Conservation (phyloP, 495 filamentous ascomycete species). For the Xylaria bambusicola region DNA sequence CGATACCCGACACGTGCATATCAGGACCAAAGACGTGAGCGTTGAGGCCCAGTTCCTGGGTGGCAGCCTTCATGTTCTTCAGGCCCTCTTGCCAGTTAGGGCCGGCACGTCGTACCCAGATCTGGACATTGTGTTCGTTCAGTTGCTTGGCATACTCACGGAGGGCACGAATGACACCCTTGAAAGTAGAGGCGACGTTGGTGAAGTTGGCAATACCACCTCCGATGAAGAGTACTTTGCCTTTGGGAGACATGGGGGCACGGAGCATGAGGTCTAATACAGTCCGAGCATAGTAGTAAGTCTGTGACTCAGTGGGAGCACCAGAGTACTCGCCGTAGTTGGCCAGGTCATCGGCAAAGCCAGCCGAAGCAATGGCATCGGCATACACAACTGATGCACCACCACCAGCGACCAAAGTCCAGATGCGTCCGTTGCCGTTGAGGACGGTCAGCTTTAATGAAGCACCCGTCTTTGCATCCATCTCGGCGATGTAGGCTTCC, state of each 20-base stretch:
- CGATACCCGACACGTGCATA: conserved; percentile 77
- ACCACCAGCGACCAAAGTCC: conserved; percentile 98
- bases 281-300: conserved; percentile 95
- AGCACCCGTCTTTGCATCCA: conserved; percentile 98
- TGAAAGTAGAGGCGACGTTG: conserved; percentile 95
- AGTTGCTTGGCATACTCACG: conserved; percentile 85
- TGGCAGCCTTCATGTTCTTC: conserved; percentile 98
- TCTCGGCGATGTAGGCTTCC: conserved; percentile 96
- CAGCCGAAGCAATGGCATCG: conserved; percentile 95
- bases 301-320: conserved; percentile 96
- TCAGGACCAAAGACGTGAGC: conserved; percentile 98
- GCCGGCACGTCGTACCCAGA: conserved; percentile 98
- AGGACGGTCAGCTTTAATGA: conserved; percentile 97
- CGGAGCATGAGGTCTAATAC: conserved; percentile 98
- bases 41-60: conserved; percentile 85
- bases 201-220: conserved; percentile 99
- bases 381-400: conserved; percentile 99
- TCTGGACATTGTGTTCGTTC: conserved; percentile 95
- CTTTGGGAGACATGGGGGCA: conserved; percentile 78
- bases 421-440: conserved; percentile 87
- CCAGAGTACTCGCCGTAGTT: conserved; percentile 99
- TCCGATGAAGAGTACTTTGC: conserved; percentile 98
- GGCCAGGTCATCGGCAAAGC: conserved; percentile 93
- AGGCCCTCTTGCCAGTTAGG: conserved; percentile 99
- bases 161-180: conserved; percentile 97